Base-by-base conservation (phyloP, 495 filamentous ascomycete genomes). In the Alectoria sarmentosa region DNA sequence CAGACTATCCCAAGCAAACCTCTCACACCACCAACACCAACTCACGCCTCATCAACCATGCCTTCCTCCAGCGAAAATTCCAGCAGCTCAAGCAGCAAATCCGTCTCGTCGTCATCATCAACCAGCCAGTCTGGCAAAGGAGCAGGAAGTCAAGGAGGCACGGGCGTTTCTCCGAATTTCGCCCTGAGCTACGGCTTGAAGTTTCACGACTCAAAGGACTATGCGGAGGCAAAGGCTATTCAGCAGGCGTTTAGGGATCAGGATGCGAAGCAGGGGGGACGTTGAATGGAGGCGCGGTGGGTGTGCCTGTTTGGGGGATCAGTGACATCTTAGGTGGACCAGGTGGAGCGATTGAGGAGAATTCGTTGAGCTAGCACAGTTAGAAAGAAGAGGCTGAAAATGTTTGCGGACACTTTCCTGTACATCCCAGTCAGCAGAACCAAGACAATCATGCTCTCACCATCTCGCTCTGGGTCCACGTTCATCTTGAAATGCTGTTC, bases 121-220 rank as follows among this genome's bases (percentile, higher is more conserved):
- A 34, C 0, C 37, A 44, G n/a, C 39, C 39, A 42, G 23, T 30
- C 59, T n/a, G n/a, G 10, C 19, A 48, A 21, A 28, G 58, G 59
- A 44, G 39, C 59, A 10, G 38, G 59, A 6, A 61, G 59, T 36
- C 59, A 61, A 48, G 59, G 59, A 7, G 59, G 59, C 36, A 46
- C 39, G 10, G 63, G 66, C 21, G 65, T 66, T 59, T 70, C 69
- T 36, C 61, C 38, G 32, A 71, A 71, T 48, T 74, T 74, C 62
- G 63, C 71, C 44, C 61, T 63, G 28, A 66, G 36, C 57, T 67
- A 74, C 44, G 71, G 66, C 11, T 52, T 68, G 64, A 68, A 68
- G 58, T 59, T 39, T 26, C 64, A 61, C 32, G 64, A 68, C 17
- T 23, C 49, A 11, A 30, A 62, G 11, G 64, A 68, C 37, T 68